phyloP scores from a whole-genome alignment of 352 stramenopile species.

The Pythium vanterpoolii region DNA sequence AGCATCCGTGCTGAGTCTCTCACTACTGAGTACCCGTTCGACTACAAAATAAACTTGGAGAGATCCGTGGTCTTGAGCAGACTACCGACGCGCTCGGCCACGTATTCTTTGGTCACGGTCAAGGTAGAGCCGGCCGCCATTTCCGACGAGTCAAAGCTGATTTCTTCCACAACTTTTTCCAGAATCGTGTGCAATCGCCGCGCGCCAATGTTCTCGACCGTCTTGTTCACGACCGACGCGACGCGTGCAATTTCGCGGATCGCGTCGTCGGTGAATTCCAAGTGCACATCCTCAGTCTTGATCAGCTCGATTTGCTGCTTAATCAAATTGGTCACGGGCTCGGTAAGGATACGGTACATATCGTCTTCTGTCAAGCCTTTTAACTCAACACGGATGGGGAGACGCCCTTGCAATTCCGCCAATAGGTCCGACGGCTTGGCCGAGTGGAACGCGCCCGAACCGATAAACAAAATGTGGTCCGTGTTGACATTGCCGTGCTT shows the following conservation, averaged over 20 bases:
- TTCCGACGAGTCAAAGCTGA: slow-evolving; percentile 98
- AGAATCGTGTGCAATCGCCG: slow-evolving; percentile 96
- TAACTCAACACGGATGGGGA: slow-evolving; percentile 99
- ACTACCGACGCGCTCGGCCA: slow-evolving; percentile 91
- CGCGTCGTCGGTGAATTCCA: slow-evolving; percentile 97
- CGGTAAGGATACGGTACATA: slow-evolving; percentile 98
- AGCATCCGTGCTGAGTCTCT: background rate
- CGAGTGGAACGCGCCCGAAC: slow-evolving; percentile 96
- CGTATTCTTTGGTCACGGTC: slow-evolving; percentile 94
- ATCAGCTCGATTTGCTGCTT: slow-evolving; percentile 98
- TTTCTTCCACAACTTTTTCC: slow-evolving; percentile 98
- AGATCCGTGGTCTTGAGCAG: slow-evolving; percentile 95
- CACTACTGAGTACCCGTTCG: background rate
- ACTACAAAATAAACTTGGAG: slow-evolving; percentile 98
- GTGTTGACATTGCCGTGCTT: slow-evolving; percentile 99
- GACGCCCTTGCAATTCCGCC: slow-evolving; percentile 96
- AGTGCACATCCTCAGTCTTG: slow-evolving; percentile 93
- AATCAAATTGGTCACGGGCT: slow-evolving; percentile 99
- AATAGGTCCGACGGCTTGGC: slow-evolving; percentile 98
- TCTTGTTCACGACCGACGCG: slow-evolving; percentile 94
- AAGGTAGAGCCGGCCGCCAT: slow-evolving; percentile 75
- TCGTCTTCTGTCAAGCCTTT: slow-evolving; percentile 98
- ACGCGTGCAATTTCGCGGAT: slow-evolving; percentile 97
- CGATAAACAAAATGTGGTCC: slow-evolving; percentile 99
- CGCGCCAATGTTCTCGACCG: slow-evolving; percentile 98